Evolutionary conservation across 164 flowering plant species (phyloP).

Genomic region (Taxillus chinensis): DNA sequence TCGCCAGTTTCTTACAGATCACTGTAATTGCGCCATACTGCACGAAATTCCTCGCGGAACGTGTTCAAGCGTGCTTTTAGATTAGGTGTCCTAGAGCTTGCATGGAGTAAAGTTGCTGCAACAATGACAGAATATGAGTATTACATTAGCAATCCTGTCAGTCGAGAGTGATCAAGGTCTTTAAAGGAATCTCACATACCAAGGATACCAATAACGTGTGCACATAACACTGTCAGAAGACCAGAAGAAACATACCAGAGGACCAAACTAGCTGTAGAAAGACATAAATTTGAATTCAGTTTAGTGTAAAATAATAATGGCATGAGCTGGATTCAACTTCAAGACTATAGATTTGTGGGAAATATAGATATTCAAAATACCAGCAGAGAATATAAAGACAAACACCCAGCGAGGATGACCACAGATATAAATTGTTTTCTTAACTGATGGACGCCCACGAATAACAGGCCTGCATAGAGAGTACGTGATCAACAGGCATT

Average conservation of each 20-base stretch:
- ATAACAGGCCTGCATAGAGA: slow-evolving; percentile 1
- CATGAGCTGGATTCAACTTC: too few species aligned
- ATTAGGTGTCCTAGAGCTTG: slow-evolving; percentile 1
- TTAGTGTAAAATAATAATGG: neutral
- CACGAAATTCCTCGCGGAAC: slow-evolving; percentile 1
- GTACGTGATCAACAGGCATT: neutral
- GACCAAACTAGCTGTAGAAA: neutral
- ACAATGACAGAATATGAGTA: neutral
- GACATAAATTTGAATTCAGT: neutral
- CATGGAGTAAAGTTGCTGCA: slow-evolving; percentile 4
- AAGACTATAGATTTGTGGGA: too few species aligned
- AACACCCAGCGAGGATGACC: slow-evolving; percentile 2
- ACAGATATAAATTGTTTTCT: neutral
- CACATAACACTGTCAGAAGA: neutral
- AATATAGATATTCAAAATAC: neutral
- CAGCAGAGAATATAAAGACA: slow-evolving; percentile 1
- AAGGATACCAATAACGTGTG: neutral
- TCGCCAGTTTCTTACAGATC: neutral
- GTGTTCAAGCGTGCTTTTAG: slow-evolving; percentile 1
- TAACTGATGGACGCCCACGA: slow-evolving; percentile 1
- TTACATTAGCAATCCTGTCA: neutral
- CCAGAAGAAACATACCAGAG: slow-evolving; percentile 2
- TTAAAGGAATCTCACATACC: neutral
- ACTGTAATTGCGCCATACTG: slow-evolving; percentile 6
- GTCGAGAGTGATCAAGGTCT: neutral